Conservation (phyloP, 306 rosid species). For the Ceratonia siliqua region DNA sequence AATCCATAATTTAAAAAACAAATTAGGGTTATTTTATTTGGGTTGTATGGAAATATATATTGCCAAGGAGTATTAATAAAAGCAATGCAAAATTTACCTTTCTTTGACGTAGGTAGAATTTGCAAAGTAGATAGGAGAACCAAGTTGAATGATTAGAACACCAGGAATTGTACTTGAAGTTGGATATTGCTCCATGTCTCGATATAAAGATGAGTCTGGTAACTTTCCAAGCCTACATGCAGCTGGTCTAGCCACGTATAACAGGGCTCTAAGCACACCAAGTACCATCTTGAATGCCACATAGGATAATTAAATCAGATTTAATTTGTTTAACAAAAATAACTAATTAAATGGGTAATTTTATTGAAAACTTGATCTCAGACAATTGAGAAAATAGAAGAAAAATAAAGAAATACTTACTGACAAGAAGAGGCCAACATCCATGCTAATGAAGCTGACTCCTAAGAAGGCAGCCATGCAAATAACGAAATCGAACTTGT, state of each 20-base stretch:
- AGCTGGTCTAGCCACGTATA: constrained; percentile 87
- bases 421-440: constrained; percentile 67
- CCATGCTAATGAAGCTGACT: constrained; percentile 65
- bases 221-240: constrained; percentile 78
- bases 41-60: not conserved
- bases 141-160: constrained; percentile 63
- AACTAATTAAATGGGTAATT: no score
- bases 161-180: constrained; percentile 49
- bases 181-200: constrained; percentile 72
- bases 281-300: constrained; percentile 55
- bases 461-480: constrained; percentile 79
- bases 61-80: no score
- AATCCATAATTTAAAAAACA: constrained; percentile 6
- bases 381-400: no score
- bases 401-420: constrained; percentile 42
- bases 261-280: constrained; percentile 64
- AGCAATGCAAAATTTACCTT: constrained; percentile 48
- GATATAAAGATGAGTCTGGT: constrained; percentile 43
- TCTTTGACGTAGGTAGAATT: constrained; percentile 72
- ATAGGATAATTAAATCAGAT: not conserved
- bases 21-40: not conserved
- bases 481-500: constrained; percentile 76
- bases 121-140: constrained; percentile 88
- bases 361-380: no score
- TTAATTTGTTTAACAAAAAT: not conserved